Evolutionary conservation across 2,329 filamentous ascomycete genomes (phyloP).

Genomic region (Aspergillus chevalieri): DNA sequence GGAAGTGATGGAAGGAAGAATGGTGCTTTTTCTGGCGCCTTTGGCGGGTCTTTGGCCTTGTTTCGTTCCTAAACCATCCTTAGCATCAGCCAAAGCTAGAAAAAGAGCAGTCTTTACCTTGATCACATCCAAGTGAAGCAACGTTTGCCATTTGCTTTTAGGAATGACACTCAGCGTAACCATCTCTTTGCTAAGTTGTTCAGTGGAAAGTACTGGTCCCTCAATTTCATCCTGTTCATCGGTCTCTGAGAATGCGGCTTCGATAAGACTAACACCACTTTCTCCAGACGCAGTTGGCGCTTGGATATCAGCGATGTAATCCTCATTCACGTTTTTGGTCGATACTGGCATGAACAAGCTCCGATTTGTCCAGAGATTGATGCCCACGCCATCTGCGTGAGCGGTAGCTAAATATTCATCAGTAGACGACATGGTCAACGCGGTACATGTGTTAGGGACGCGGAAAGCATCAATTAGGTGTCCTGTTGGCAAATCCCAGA

Average conservation of each 20-base stretch:
- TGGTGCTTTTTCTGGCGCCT: conserved; percentile 86
- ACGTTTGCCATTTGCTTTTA: conserved; percentile 86
- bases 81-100: conserved; percentile 6
- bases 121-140: conserved; percentile 87
- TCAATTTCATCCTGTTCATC: conserved; percentile 42
- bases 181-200: conserved; percentile 76
- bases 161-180: conserved; percentile 86
- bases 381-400: conserved; percentile 71
- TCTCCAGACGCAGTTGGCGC: conserved; percentile 77
- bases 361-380: conserved; percentile 95
- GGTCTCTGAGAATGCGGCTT: conserved; percentile 64
- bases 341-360: conserved; percentile 84
- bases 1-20: conserved; percentile 70
- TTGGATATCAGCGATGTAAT: conserved; percentile 59
- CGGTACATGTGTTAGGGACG: conserved; percentile 70
- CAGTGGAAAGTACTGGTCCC: conserved; percentile 53
- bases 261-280: conserved; percentile 66
- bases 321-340: conserved; percentile 75
- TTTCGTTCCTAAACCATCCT: conserved; percentile 63
- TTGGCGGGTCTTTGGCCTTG: conserved; percentile 86
- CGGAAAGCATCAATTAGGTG: conserved; percentile 91
- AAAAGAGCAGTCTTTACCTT: conserved; percentile 34
- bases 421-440: conserved; percentile 78
- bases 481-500: conserved; percentile 94
- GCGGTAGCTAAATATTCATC: conserved; percentile 94